These are phyloP conservation scores for Cerrena zonata DNA, from an alignment of 1,284 basidiomycete species.

Conservation along the genomic window DNA sequence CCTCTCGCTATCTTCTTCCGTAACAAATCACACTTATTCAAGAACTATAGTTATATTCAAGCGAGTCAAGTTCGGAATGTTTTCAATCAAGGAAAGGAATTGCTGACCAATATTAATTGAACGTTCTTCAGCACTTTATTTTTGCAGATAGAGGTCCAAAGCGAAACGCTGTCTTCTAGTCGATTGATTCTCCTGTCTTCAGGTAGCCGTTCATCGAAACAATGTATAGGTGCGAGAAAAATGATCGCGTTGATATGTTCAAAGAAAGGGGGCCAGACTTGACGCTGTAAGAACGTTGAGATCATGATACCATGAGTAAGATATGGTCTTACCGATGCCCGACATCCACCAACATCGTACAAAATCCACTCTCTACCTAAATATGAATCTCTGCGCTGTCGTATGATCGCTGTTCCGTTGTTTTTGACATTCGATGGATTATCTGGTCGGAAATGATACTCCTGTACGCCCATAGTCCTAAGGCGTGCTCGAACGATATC, in stretches of 20 bases:
- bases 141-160: slow-evolving; percentile 37
- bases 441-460: slow-evolving; percentile 39
- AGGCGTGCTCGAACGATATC: slow-evolving; percentile 65
- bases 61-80: background rate
- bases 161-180: slow-evolving; percentile 37
- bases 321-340: slow-evolving; percentile 53
- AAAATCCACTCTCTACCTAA: slow-evolving; percentile 33
- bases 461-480: slow-evolving; percentile 68
- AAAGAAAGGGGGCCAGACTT: slow-evolving; percentile 37
- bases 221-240: slow-evolving; percentile 37
- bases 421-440: slow-evolving; percentile 47
- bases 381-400: slow-evolving; percentile 13
- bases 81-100: slow-evolving; percentile 16
- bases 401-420: background rate
- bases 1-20: slow-evolving; percentile 61
- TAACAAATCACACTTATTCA: slow-evolving; percentile 47
- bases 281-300: slow-evolving; percentile 22
- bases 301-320: background rate
- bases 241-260: slow-evolving; percentile 39
- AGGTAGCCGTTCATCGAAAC: slow-evolving; percentile 39
- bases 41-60: background rate
- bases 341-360: slow-evolving; percentile 70
- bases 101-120: slow-evolving; percentile 36
- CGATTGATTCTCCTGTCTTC: slow-evolving; percentile 40
- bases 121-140: slow-evolving; percentile 34